phyloP scores from a whole-genome alignment of 331 rosid species.

The Saraca asoca region DNA sequence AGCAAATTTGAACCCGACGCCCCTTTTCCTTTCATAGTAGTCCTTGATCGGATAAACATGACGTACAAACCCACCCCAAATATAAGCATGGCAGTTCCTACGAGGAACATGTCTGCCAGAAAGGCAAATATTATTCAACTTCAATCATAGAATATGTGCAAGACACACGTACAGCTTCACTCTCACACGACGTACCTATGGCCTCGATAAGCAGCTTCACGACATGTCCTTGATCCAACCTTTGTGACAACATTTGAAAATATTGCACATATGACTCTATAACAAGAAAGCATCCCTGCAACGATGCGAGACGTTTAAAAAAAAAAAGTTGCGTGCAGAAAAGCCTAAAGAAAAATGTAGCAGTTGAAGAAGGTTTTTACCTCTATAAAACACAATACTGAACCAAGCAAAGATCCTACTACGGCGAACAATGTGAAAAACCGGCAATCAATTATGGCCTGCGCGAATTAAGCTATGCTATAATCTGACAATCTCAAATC shows the following conservation, averaged over 20 bases:
- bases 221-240: constrained; percentile 56
- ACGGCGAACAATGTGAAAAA: constrained; percentile 78
- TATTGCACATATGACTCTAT: constrained; percentile 58
- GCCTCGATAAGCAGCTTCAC: constrained; percentile 78
- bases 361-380: constrained; percentile 27
- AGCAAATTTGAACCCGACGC: constrained; percentile 50
- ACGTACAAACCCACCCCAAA: constrained; percentile 71
- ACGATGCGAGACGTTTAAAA: background rate
- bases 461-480: constrained; percentile 28
- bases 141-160: background rate
- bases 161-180: background rate
- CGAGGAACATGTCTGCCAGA: constrained; percentile 74
- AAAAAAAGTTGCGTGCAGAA: background rate
- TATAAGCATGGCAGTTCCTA: constrained; percentile 76
- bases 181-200: constrained; percentile 51
- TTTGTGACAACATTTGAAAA: constrained; percentile 52
- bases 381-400: constrained; percentile 75
- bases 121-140: background rate
- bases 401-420: constrained; percentile 76
- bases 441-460: constrained; percentile 80
- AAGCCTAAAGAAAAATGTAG: background rate
- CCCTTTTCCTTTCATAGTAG: constrained; percentile 32
- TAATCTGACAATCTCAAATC: too few species aligned
- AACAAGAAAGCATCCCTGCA: constrained; percentile 73
- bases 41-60: constrained; percentile 67